These are phyloP conservation scores for Ustulina deusta DNA, from an alignment of 2,329 filamentous ascomycete species.

Conservation along the genomic window DNA sequence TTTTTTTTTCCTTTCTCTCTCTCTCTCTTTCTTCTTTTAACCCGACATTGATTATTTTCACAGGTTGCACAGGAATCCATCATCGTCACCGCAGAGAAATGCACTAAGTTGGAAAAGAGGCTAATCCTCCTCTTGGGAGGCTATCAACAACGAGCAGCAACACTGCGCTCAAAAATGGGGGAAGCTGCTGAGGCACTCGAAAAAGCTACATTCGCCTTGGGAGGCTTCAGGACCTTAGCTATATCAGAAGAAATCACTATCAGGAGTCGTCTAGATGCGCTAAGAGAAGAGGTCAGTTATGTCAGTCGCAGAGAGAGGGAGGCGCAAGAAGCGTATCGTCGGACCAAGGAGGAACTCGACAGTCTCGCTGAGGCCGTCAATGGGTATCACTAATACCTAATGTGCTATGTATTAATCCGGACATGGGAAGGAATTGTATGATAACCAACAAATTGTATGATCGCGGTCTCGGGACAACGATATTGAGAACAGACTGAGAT, in stretches of 20 bases:
- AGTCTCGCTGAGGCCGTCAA: slow-evolving; percentile 59
- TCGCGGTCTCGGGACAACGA: slow-evolving; percentile 19
- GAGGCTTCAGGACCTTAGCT: slow-evolving; percentile 79
- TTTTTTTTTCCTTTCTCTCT: too few species aligned
- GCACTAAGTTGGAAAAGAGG: slow-evolving; percentile 93
- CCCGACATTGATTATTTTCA: slow-evolving; percentile 28
- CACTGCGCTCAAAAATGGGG: slow-evolving; percentile 80
- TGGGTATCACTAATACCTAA: slow-evolving; percentile 49
- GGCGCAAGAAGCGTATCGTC: slow-evolving; percentile 87
- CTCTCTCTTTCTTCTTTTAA: neutral
- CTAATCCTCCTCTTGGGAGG: slow-evolving; percentile 88
- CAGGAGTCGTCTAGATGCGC: slow-evolving; percentile 74
- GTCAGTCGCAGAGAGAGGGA: slow-evolving; percentile 86
- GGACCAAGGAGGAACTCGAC: slow-evolving; percentile 81
- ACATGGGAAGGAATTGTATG: slow-evolving; percentile 31
- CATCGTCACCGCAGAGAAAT: slow-evolving; percentile 78
- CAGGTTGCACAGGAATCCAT: slow-evolving; percentile 80
- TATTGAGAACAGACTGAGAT: slow-evolving; percentile 28
- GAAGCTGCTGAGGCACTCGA: slow-evolving; percentile 81
- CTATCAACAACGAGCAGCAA: slow-evolving; percentile 87
- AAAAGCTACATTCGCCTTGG: slow-evolving; percentile 77
- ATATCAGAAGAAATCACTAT: slow-evolving; percentile 85
- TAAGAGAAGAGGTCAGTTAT: slow-evolving; percentile 86
- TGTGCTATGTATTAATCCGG: slow-evolving; percentile 10
- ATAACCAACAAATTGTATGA: slow-evolving; percentile 38